Evolutionary conservation across 129 eudicot species (phyloP).

Genomic region (Flaveria ramosissima): DNA sequence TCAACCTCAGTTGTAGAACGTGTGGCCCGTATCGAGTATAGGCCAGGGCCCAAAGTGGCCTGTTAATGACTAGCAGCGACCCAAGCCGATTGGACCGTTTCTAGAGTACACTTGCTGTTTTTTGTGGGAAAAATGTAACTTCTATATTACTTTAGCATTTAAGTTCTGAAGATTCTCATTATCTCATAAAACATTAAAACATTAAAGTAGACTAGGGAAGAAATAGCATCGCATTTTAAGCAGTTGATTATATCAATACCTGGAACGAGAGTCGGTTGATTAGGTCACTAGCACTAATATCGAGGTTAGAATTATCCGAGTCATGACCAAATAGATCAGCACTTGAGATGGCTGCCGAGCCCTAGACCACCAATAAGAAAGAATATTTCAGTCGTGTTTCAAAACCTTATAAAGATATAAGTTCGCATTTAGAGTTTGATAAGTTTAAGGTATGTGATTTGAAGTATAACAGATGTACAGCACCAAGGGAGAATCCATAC

Average conservation of each 20-base stretch:
- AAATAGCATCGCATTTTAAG: not conserved
- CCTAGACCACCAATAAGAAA: slow-evolving; percentile 32
- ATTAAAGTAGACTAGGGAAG: not conserved
- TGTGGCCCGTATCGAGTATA: not conserved
- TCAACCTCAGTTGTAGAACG: not conserved
- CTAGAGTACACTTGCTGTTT: not conserved
- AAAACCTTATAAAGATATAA: not conserved
- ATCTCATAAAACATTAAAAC: not conserved
- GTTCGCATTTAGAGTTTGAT: not conserved
- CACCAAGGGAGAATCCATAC: slow-evolving; percentile 37
- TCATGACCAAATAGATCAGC: slow-evolving; percentile 74
- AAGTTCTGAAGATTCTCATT: not conserved
- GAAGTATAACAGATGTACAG: not conserved
- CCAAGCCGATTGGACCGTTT: not conserved
- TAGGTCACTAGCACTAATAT: slow-evolving; percentile 69
- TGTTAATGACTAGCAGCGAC: not conserved
- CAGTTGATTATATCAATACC: slow-evolving; percentile 42
- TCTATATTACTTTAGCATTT: too few species aligned
- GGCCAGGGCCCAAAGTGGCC: not conserved
- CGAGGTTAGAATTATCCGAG: slow-evolving; percentile 38
- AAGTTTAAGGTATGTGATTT: not conserved
- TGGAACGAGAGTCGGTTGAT: slow-evolving; percentile 78
- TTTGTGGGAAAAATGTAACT: not conserved
- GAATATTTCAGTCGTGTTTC: not conserved
- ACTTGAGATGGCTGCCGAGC: slow-evolving; percentile 79